Evolutionary conservation across 352 stramenopile genomes (phyloP).

Genomic region (Phytophthora sojae): DNA sequence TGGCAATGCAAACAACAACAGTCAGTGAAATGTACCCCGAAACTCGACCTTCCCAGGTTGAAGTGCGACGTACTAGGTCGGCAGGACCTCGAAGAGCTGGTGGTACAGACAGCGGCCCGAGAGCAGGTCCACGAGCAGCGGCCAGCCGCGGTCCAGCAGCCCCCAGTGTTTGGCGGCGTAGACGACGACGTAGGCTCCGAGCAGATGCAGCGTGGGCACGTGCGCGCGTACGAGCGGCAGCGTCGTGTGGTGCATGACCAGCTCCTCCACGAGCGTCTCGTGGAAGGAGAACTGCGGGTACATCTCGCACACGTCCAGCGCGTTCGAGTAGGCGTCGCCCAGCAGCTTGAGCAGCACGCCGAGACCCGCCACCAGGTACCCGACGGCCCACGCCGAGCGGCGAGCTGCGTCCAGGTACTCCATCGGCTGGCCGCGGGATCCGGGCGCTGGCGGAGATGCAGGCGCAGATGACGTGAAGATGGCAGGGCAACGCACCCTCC

Average conservation of each 20-base stretch:
- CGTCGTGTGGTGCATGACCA: slow-evolving; percentile 61
- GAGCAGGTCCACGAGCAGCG: slow-evolving; percentile 54
- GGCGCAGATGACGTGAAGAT: background rate
- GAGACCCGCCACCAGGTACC: slow-evolving; percentile 50
- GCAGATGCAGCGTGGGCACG: slow-evolving; percentile 55
- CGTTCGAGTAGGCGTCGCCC: slow-evolving; percentile 53
- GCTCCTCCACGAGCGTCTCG: slow-evolving; percentile 66
- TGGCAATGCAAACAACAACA: slow-evolving; percentile 5
- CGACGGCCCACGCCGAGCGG: slow-evolving; percentile 47
- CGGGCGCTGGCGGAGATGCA: background rate
- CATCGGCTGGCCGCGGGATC: slow-evolving; percentile 11
- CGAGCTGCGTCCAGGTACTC: slow-evolving; percentile 26
- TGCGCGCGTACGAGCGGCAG: slow-evolving; percentile 53
- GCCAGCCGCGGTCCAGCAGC: slow-evolving; percentile 55
- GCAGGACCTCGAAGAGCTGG: slow-evolving; percentile 58
- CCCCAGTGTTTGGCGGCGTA: slow-evolving; percentile 46
- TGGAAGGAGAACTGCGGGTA: slow-evolving; percentile 73
- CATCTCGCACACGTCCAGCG: slow-evolving; percentile 56
- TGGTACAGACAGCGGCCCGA: slow-evolving; percentile 67
- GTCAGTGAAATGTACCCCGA: background rate
- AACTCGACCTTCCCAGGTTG: background rate
- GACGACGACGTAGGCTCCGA: slow-evolving; percentile 38
- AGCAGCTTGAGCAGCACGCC: slow-evolving; percentile 55
- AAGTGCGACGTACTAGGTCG: slow-evolving; percentile 52
- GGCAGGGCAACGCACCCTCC: background rate